Evolutionary conservation across 306 rosid genomes (phyloP), one percentile per base, ranked within the genome.

Genomic region (Phaseolus lunatus): DNA sequence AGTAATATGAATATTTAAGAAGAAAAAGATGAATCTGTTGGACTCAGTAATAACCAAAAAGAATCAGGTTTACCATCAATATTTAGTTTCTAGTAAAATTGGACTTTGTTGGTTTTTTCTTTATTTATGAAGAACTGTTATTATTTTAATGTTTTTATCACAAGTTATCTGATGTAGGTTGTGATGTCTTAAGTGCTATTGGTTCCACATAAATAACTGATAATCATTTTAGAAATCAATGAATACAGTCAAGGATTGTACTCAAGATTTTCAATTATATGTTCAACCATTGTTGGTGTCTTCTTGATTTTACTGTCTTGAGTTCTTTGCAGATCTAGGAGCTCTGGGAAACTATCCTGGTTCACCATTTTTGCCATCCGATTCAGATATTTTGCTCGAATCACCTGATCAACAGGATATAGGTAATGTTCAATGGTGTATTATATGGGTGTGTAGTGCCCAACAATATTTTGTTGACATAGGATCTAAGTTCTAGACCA

Each of bases 351-450:
- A 91, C 87, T 92, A 92, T 80, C 88, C 97, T 9, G 96, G 98
- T 67, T 96, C 99, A 20, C 97, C 99, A 43, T 96, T 96, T 87
- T 84, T 96, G 80, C 93, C 92, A 14, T 96, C 97, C 15, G 98
- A 92, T 84, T 91, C 98, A 16, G 99, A 96, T 75, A 89, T 95
- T 70, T 88, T 92, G 83, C 92, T 92, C 6, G 96, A 95, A 73
- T 95, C 99, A 54, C 92, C 98, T 3, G 97, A 92, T 79, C 97
- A 88, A 86, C 96, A 92, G 56, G 99, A 89, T 85, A 88, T 96
- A 87, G 99, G 98, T 92, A 88, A 82, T 78, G 72, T 43, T 26
- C 23, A 47, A 72, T 33, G n/a, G n/a, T n/a, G n/a, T n/a, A n/a
- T n/a, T n/a, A n/a, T n/a, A n/a, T n/a, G n/a, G n/a, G n/a, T n/a